Evolutionary conservation across 2,329 filamentous ascomycete genomes (phyloP).

Genomic region (Coleophoma eucalyptorum): DNA sequence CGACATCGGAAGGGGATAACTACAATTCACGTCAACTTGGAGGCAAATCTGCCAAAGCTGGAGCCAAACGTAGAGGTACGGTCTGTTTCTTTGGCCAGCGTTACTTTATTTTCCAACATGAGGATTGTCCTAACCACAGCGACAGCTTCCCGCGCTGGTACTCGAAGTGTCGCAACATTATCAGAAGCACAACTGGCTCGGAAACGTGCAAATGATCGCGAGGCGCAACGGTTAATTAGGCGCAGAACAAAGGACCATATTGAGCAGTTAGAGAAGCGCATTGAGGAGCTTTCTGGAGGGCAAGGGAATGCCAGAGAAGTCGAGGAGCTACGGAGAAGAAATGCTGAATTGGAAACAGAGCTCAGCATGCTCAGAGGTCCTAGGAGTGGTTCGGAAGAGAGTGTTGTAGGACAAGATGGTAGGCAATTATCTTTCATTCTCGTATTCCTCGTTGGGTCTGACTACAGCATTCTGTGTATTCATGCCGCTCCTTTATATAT

Average conservation of each 20-base stretch:
- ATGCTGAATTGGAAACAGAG: conserved; percentile 51
- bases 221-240: conserved; percentile 83
- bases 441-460: too few relatives aligned
- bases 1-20: neutral
- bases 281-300: conserved; percentile 62
- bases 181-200: conserved; percentile 83
- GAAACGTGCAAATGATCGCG: conserved; percentile 87
- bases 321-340: conserved; percentile 47
- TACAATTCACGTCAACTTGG: neutral
- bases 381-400: neutral
- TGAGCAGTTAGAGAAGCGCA: conserved; percentile 69
- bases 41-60: conserved; percentile 7
- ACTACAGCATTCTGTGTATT: too few relatives aligned
- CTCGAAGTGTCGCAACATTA: conserved; percentile 80
- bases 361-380: conserved; percentile 25
- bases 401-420: too few relatives aligned
- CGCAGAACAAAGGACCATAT: conserved; percentile 85
- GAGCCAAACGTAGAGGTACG: conserved; percentile 22
- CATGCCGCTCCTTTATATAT: too few relatives aligned
- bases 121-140: conserved; percentile 2
- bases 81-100: neutral
- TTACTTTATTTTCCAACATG: neutral
- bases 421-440: too few relatives aligned
- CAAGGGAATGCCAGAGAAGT: conserved; percentile 46
- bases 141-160: conserved; percentile 37